A percentile compares a stretch with the other conserved stretches of the same genome.
phyloP scores from a whole-genome alignment of 768 basidiomycete species.

The Panus rudis region DNA sequence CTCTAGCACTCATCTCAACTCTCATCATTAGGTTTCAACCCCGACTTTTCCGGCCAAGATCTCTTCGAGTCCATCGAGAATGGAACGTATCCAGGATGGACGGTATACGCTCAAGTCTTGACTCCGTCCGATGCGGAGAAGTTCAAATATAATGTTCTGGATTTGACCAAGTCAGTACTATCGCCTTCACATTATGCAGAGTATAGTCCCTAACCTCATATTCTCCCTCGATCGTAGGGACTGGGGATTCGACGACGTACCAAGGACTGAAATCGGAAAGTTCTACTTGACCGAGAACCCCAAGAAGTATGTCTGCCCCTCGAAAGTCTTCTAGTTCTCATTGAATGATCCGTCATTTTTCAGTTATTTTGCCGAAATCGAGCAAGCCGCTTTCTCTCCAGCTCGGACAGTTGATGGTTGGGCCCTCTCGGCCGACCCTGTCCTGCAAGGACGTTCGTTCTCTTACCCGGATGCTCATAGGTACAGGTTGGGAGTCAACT shows the following conservation, averaged over 20 bases:
- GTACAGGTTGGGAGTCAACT: constrained; percentile 32
- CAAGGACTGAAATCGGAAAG: constrained; percentile 29
- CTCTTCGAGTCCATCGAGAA: constrained; percentile 49
- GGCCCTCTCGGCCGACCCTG: constrained; percentile 50
- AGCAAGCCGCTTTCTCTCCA: constrained; percentile 42
- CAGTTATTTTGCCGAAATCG: constrained; percentile 32
- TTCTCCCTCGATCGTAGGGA: constrained; percentile 15
- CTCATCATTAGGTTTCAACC: constrained; percentile 18
- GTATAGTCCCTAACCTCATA: background rate
- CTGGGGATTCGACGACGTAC: constrained; percentile 30
- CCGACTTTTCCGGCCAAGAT: constrained; percentile 51
- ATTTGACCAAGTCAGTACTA: constrained; percentile 38
- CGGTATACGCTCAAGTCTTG: constrained; percentile 50
- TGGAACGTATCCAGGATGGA: constrained; percentile 48
- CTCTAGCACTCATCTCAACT: background rate
- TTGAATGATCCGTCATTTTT: background rate
- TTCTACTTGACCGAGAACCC: constrained; percentile 34
- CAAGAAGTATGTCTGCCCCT: constrained; percentile 15
- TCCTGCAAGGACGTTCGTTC: constrained; percentile 51
- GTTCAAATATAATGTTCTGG: constrained; percentile 43
- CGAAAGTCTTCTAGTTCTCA: background rate
- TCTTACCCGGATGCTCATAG: constrained; percentile 40
- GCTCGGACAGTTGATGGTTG: constrained; percentile 40
- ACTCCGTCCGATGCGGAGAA: constrained; percentile 44
- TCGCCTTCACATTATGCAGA: background rate